phyloP scores from a whole-genome alignment of 2,329 filamentous ascomycete genomes.

The Scorias spongiosa region DNA sequence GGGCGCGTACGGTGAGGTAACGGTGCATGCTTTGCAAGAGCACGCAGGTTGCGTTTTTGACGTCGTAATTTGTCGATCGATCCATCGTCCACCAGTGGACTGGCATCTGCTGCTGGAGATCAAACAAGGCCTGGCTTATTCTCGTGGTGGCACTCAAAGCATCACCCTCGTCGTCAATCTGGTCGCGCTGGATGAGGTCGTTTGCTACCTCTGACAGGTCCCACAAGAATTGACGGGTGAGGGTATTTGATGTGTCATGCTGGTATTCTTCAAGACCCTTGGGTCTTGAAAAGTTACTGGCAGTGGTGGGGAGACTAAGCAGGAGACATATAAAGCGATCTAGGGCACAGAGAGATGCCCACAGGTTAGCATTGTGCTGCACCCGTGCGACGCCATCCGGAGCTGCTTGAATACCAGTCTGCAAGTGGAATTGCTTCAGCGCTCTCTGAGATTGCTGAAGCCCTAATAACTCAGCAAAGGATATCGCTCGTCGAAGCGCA shows the following conservation, averaged over 20 bases:
- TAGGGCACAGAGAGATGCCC: slow-evolving; percentile 5
- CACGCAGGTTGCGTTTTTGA: slow-evolving; percentile 1
- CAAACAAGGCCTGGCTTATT: neutral
- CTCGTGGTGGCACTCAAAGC: neutral
- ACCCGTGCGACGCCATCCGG: neutral
- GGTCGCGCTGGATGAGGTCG: slow-evolving; percentile 1
- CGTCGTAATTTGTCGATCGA: slow-evolving; percentile 1
- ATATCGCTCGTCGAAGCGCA: slow-evolving; percentile 2
- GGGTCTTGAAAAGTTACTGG: slow-evolving; percentile 1
- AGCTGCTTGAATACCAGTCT: neutral
- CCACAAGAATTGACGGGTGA: slow-evolving; percentile 1
- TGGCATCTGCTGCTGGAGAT: neutral
- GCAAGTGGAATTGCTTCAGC: neutral
- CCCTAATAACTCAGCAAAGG: slow-evolving; percentile 2
- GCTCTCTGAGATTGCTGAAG: neutral
- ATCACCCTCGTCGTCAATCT: neutral
- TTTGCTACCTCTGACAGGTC: neutral
- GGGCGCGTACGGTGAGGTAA: neutral
- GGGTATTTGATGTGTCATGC: neutral
- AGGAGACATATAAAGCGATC: slow-evolving; percentile 2
- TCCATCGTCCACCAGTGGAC: slow-evolving; percentile 1
- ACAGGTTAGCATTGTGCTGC: slow-evolving; percentile 6
- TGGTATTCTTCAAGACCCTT: neutral
- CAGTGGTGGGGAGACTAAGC: slow-evolving; percentile 1
- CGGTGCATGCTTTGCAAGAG: slow-evolving; percentile 1